A percentile compares a stretch with the other conserved stretches of the same genome.
These are phyloP conservation scores for Cryptomeria japonica DNA, from an alignment of 75 land plant genomes.

Conservation along the genomic window DNA sequence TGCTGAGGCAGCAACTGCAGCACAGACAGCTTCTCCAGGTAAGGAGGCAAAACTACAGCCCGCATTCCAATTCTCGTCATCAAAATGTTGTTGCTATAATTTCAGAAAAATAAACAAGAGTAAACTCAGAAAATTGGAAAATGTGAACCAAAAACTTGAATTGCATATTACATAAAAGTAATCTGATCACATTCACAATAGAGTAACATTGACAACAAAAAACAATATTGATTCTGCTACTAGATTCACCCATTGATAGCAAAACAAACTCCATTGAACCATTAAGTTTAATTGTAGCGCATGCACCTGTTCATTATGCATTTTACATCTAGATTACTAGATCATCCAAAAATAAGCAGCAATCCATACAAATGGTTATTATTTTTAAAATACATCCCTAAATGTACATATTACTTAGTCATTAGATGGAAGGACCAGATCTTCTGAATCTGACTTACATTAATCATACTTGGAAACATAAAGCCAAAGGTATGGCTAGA, in stretches of 20 bases:
- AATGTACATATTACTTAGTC: not conserved
- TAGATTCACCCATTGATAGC: not conserved
- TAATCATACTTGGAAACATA: not conserved
- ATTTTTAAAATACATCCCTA: not conserved
- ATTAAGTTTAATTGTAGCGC: not conserved
- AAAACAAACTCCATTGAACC: not conserved
- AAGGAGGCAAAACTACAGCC: slow-evolving; percentile 71
- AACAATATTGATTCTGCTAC: not conserved
- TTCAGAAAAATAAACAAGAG: not conserved
- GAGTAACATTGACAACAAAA: not conserved
- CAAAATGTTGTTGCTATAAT: slow-evolving; percentile 78
- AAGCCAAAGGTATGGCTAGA: not conserved
- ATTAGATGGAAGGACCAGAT: not conserved
- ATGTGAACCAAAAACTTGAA: not conserved
- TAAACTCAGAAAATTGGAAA: not conserved
- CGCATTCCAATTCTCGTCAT: slow-evolving; percentile 48
- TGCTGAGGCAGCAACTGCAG: slow-evolving; percentile 84
- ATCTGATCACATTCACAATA: not conserved
- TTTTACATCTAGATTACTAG: not conserved
- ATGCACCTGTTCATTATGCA: not conserved
- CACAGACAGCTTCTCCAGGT: slow-evolving; percentile 69
- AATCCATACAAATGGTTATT: not conserved
- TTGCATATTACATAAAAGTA: not conserved
- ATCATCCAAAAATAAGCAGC: not conserved
- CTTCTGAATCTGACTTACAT: not conserved